Percentiles rank a stretch among this genome's conserved stretches.
phyloP scores from a whole-genome alignment of 2,329 filamentous ascomycete genomes.

The Colletotrichum filicis region DNA sequence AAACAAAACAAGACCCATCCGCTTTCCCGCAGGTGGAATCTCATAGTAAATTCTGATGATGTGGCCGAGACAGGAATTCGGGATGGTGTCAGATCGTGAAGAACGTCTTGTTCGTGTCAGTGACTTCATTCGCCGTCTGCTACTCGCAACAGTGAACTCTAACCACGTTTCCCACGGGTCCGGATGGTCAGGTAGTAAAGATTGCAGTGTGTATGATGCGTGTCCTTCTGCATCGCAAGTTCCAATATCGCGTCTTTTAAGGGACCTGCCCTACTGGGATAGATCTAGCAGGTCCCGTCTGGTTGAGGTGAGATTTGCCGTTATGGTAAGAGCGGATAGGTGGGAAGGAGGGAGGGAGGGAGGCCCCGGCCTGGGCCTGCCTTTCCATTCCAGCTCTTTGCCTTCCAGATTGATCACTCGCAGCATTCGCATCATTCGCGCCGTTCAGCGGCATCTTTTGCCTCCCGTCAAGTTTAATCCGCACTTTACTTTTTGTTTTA shows the following conservation, averaged over 20 bases:
- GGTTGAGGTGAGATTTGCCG: background rate
- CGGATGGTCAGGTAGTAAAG: background rate
- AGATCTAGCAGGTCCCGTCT: background rate
- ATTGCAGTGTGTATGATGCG: background rate
- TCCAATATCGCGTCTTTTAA: conserved; percentile 7
- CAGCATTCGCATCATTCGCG: background rate
- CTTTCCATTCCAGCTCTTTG: background rate
- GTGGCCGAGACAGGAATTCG: conserved; percentile 1
- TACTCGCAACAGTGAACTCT: conserved; percentile 17
- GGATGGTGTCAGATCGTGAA: conserved; percentile 2
- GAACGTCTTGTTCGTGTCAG: background rate
- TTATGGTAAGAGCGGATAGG: background rate
- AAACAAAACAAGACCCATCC: background rate
- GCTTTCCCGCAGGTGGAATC: background rate
- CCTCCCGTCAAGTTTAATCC: background rate
- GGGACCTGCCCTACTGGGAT: conserved; percentile 5
- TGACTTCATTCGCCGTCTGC: conserved; percentile 18
- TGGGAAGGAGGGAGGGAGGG: background rate
- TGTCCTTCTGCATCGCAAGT: background rate
- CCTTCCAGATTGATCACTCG: background rate
- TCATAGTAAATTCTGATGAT: background rate
- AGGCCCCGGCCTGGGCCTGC: background rate
- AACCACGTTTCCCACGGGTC: background rate
- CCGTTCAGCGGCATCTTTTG: background rate
- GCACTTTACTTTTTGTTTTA: background rate